Evolutionary conservation across 306 rosid genomes (phyloP), one percentile per base, ranked within the genome.

Genomic region (Ormosia semicastrata): DNA sequence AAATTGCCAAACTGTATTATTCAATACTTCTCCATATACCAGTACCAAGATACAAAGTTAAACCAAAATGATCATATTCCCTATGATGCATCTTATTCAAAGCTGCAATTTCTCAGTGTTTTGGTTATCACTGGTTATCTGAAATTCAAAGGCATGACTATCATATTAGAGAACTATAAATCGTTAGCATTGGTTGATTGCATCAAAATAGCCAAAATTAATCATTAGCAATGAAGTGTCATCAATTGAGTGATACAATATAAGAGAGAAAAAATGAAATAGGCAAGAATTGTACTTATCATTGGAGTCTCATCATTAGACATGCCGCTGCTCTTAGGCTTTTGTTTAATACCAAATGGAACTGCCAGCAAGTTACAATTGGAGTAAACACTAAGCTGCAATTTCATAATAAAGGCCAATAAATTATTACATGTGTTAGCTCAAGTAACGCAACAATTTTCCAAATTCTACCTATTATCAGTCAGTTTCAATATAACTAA

Each of bases 311-410:
- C 24, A 24, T 24, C 24, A 24, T 24, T 24, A 24, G 24, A 24
- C 24, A 24, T 24, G 24, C 24, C 24, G 24, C 24, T 24, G 24
- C 24, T 24, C 24, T 89, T 88, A 47, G 34, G 53, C 86, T 95
- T 95, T 75, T 95, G 99, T 86, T 85, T 89, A 32, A 93, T 89
- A 70, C 99, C 99, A 81, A 85, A 98, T 1, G 99, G 89, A 59
- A 95, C 88, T 37, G 99, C 99, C 78, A 95, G 88, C 85, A 95
- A 91, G 84, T 86, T 90, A 50, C 94, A 92, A 47, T 91, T 75
- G 75, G 89, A 82, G 83, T 89, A 87, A 85, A 73, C 88, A 63
- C 67, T 78, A 18, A 46, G 85, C 99, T 95, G 94, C 75, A 84
- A 82, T 87, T 79, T 56, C 79, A 90, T 59, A 73, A 66, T 70